Base-by-base conservation (phyloP, 1,284 basidiomycete species). In the Ceratobasidium sp. region DNA sequence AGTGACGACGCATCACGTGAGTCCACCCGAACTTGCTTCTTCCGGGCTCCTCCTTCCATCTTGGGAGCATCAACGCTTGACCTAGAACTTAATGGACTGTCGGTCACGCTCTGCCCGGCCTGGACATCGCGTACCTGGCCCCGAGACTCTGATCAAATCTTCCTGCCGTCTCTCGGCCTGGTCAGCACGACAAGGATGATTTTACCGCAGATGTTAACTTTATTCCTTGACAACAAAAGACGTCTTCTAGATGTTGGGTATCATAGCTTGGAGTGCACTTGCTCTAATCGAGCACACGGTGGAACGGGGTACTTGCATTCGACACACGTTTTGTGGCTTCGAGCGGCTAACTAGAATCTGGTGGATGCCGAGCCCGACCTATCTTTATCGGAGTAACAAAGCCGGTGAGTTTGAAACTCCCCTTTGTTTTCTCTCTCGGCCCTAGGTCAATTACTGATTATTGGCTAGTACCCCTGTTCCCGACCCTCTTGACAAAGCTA, bases 401-500 rank as follows among this genome's bases (percentile, higher is more conserved):
- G 65, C 65, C 65, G 65, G 39, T 21, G 36, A 26, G 48, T 55
- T 53, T 53, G 48, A 67, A 67, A 67, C 50, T 14, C 30, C 53
- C 65, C 65, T 69, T 69, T 69, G 65, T 69, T 32, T 23, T 16
- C 65, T 48, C 21, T n/a, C 65, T 34, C 52, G 53, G 52, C 65
- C 46, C 65, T 69, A 69, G 65, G 21, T 46, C 39, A 53, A 34
- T 57, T 39, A 39, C 55, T n/a, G 16, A 10, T 53, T 52, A 41
- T 53, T 39, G 34, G 34, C 21, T 36, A n/a, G 23, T 32, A 30
- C 65, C 50, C 65, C 53, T 48, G 36, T 50, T 58, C 53, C 28
- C 55, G 5, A 34, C 30, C n/a, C 53, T 41, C 41, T 57, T 30
- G 10, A 57, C 53, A 69, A 39, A 67, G 48, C 46, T 18, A 41